Evolutionary conservation across 495 filamentous ascomycete species (phyloP), one percentile per base, ranked within the genome.

Genomic region (Xylaria curta): DNA sequence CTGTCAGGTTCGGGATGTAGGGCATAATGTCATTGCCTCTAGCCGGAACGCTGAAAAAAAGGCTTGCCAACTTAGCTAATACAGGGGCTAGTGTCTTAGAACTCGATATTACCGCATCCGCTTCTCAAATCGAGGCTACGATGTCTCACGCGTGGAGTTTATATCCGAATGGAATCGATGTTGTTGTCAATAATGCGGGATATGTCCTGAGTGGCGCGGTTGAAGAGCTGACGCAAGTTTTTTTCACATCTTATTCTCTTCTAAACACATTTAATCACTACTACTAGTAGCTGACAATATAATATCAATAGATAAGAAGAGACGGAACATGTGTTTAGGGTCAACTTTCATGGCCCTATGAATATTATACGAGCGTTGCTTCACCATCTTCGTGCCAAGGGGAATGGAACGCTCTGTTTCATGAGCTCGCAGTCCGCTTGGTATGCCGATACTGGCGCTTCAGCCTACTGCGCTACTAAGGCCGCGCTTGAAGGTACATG

Each of bases 401-500:
- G 76, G 7, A 83, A 82, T 26, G 88, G 87, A 0, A 81, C 85
- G 8, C 79, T 90, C 19, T 72, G 85, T 17, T 84, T 89, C 56
- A 74, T 89, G 12, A 84, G 83, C 3, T 85, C 82, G 8, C 83
- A 89, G 38, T 85, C 84, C 3, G 88, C 86, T 2, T 78, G 80
- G 70, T 51, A 83, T 15, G 84, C 80, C 12, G 81, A 83, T 31
- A 81, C 85, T 0, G 80, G 80, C 7, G 80, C 74, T 31, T 69
- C 74, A 3, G 76, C 73, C 28, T 98, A 97, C 77, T 97, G 95
- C 80, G 94, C 95, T 0, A 95, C 92, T 0, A 98, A 98, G 78
- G 97, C 97, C 79, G 95, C 95, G 0, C 91, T 97, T 6, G 95
- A 98, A 78, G 95, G 95, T 75, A 75, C 31, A 38, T 60, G 31